Evolutionary conservation across 1,284 basidiomycete genomes (phyloP).

Genomic region (Malassezia brasiliensis): DNA sequence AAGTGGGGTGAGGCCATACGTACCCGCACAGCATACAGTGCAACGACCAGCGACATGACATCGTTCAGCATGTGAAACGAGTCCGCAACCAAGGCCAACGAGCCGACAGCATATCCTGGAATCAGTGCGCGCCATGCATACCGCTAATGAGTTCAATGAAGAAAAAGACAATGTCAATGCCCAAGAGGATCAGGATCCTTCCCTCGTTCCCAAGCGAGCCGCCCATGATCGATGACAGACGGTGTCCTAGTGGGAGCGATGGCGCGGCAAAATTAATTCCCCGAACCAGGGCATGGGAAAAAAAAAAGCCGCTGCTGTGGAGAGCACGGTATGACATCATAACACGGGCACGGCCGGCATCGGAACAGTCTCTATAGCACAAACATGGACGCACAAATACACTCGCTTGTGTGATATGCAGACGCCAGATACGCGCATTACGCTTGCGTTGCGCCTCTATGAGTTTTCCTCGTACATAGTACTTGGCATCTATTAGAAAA

Average conservation of each 20-base stretch:
- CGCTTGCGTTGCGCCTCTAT: too few species aligned
- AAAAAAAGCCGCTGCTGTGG: too few species aligned
- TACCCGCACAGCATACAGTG: slow-evolving; percentile 78
- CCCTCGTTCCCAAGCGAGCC: slow-evolving; percentile 31
- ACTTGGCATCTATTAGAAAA: neutral
- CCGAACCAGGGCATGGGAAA: neutral
- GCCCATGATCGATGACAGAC: slow-evolving; percentile 6
- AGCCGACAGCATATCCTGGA: slow-evolving; percentile 80
- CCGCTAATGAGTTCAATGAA: slow-evolving; percentile 69
- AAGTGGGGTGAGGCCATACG: neutral
- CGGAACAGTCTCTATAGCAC: too few species aligned
- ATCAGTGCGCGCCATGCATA: slow-evolving; percentile 6
- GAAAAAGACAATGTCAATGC: slow-evolving; percentile 82
- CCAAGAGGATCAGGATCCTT: slow-evolving; percentile 59
- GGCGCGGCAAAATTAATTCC: neutral
- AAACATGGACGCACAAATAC: too few species aligned
- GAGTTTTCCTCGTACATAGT: too few species aligned
- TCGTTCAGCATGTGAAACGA: slow-evolving; percentile 82
- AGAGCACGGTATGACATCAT: too few species aligned
- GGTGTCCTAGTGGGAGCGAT: too few species aligned
- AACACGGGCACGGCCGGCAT: too few species aligned
- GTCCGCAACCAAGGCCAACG: slow-evolving; percentile 88
- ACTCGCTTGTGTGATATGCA: too few species aligned
- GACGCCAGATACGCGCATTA: too few species aligned
- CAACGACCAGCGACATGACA: slow-evolving; percentile 85